A percentile compares a stretch with the other conserved stretches of the same genome.
These are phyloP conservation scores for Citrus inodora DNA, from an alignment of 345 rosid genomes.

Conservation along the genomic window DNA sequence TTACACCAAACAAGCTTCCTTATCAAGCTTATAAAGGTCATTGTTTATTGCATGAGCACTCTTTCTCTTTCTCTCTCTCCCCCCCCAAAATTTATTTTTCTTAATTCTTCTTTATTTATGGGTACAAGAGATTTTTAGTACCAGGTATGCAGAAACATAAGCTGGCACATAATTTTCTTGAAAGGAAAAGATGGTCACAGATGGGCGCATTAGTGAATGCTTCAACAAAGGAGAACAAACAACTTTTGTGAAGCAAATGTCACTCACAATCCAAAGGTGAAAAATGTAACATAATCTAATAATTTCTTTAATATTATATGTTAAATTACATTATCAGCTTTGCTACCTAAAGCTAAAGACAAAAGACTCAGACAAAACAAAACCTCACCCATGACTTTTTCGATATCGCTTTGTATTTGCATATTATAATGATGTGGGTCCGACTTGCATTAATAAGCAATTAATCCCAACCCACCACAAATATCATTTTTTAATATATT, in stretches of 20 bases:
- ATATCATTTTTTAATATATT: neutral
- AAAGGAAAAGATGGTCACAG: neutral
- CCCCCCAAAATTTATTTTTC: no score
- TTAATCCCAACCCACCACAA: neutral
- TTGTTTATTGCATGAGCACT: neutral
- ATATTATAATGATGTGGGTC: neutral
- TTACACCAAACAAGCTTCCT: neutral
- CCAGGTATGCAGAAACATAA: neutral
- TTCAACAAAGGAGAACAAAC: slow-evolving; percentile 23
- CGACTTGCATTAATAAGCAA: neutral
- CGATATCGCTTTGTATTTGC: neutral
- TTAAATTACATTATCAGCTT: neutral
- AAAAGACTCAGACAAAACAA: slow-evolving; percentile 19
- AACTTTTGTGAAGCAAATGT: slow-evolving; percentile 1
- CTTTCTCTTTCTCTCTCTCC: neutral
- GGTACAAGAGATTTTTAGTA: neutral
- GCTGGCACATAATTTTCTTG: neutral
- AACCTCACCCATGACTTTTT: slow-evolving; percentile 11
- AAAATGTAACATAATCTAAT: no score
- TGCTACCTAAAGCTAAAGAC: slow-evolving; percentile 7
- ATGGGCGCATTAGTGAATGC: slow-evolving; percentile 1
- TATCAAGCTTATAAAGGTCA: neutral
- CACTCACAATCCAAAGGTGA: neutral
- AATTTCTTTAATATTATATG: neutral
- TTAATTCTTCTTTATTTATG: neutral